Percentiles rank a stretch among this genome's conserved stretches.
Conservation (phyloP, 371 early-diverging fungal species). For the Syncephalastrum sp. region DNA sequence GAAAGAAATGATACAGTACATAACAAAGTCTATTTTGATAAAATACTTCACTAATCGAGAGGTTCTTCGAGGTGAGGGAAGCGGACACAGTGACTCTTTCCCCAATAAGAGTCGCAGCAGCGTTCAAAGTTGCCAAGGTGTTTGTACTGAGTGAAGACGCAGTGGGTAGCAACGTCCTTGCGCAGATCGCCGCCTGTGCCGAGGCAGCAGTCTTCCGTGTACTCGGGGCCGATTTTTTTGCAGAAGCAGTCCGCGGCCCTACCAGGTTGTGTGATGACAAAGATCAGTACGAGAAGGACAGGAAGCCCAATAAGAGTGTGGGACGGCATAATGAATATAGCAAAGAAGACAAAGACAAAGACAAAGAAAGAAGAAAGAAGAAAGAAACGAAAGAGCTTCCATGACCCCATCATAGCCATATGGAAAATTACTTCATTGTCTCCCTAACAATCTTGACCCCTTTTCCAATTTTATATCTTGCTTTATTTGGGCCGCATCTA, state of each 20-base stretch:
- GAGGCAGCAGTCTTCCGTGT: slow-evolving; percentile 19
- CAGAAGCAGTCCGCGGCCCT: slow-evolving; percentile 21
- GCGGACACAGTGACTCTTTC: slow-evolving; percentile 15
- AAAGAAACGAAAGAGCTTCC: too few relatives aligned
- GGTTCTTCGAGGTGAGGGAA: slow-evolving; percentile 1
- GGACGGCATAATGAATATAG: too few relatives aligned
- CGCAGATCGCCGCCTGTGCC: slow-evolving; percentile 15
- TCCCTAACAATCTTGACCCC: too few relatives aligned
- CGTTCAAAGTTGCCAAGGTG: slow-evolving; percentile 19
- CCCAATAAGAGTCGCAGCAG: slow-evolving; percentile 21
- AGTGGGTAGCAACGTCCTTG: slow-evolving; percentile 12
- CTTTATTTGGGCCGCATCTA: too few relatives aligned
- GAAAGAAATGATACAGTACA: too few relatives aligned
- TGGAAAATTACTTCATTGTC: too few relatives aligned
- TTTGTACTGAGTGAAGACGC: slow-evolving; percentile 13
- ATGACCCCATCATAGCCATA: too few relatives aligned
- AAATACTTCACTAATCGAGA: neutral
- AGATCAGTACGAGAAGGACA: too few relatives aligned
- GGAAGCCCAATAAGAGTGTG: too few relatives aligned
- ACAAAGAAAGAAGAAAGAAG: too few relatives aligned
- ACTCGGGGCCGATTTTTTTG: slow-evolving; percentile 10
- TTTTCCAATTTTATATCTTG: too few relatives aligned
- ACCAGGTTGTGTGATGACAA: neutral
- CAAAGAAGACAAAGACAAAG: too few relatives aligned
- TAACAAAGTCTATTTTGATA: neutral